Evolutionary conservation across 1,139 yeast genomes (phyloP).

Genomic region (Candida tunisiensis): DNA sequence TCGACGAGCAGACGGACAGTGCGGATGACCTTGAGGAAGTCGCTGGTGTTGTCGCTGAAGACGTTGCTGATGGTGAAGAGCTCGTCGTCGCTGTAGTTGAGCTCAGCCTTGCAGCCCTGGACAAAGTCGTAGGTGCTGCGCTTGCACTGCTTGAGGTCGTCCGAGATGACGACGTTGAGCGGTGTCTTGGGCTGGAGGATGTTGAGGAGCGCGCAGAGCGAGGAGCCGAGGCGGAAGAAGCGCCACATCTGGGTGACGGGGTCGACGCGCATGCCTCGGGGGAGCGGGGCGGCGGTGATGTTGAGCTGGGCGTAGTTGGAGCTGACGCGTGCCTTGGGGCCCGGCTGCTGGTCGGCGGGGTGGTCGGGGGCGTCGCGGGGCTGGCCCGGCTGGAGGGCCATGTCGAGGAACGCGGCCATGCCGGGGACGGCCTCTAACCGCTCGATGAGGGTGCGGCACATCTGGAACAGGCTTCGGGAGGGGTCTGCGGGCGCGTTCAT

Average conservation of each 20-base stretch:
- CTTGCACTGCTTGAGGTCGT: conserved; percentile 68
- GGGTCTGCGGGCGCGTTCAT: conserved; percentile 54
- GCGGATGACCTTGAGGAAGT: conserved; percentile 43
- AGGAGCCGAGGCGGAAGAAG: conserved; percentile 82
- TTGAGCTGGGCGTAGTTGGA: conserved; percentile 3
- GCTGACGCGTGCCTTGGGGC: conserved; percentile 2
- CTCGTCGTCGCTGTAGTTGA: conserved; percentile 62
- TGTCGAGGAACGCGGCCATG: conserved; percentile 53
- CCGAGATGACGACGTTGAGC: conserved; percentile 24
- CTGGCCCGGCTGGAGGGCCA: conserved; percentile 5
- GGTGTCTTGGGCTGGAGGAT: conserved; percentile 21
- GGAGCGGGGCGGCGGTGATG: conserved; percentile 11
- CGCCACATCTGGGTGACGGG: conserved; percentile 89
- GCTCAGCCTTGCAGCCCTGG: conserved; percentile 66
- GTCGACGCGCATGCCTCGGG: conserved; percentile 30
- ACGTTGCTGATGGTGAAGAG: conserved; percentile 85
- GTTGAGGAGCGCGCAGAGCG: conserved; percentile 75
- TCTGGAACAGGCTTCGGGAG: conserved; percentile 57
- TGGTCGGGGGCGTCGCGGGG: conserved; percentile 1
- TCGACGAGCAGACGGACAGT: conserved; percentile 53
- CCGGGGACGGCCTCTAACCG: conserved; percentile 52
- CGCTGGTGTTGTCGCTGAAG: conserved; percentile 68
- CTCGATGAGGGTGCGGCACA: conserved; percentile 42
- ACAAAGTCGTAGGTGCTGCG: conserved; percentile 83
- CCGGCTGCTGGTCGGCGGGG: conserved; percentile 1